Evolutionary conservation across 352 stramenopile species (phyloP).

Genomic region (Phytophthora melonis): DNA sequence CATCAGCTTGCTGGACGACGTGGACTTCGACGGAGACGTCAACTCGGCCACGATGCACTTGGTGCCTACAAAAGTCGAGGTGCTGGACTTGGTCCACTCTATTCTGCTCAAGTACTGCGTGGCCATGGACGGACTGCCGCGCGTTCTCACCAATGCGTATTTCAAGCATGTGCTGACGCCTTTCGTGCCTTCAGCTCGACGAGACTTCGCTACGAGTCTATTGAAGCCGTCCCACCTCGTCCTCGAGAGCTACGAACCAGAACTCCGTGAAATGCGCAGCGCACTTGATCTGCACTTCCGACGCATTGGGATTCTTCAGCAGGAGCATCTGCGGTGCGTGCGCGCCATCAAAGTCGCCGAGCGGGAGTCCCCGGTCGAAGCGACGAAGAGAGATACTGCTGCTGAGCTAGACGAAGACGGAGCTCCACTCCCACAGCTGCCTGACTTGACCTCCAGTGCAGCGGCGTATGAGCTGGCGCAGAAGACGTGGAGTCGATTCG

Average conservation of each 20-base stretch:
- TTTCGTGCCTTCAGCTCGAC: slow-evolving; percentile 42
- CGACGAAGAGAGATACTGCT: slow-evolving; percentile 2
- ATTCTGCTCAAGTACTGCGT: slow-evolving; percentile 59
- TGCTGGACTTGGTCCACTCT: slow-evolving; percentile 53
- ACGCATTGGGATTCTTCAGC: slow-evolving; percentile 40
- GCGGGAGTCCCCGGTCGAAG: slow-evolving; percentile 13
- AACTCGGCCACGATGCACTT: slow-evolving; percentile 35
- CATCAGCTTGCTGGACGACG: slow-evolving; percentile 23
- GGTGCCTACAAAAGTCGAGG: slow-evolving; percentile 38
- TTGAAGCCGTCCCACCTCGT: slow-evolving; percentile 39
- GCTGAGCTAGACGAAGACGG: slow-evolving; percentile 22
- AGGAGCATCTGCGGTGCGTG: slow-evolving; percentile 47
- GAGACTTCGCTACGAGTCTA: slow-evolving; percentile 34
- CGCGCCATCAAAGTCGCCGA: slow-evolving; percentile 45
- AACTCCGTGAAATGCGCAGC: slow-evolving; percentile 36
- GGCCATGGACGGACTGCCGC: slow-evolving; percentile 49
- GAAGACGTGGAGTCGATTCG: slow-evolving; percentile 47
- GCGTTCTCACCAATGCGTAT: slow-evolving; percentile 38
- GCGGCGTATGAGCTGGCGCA: slow-evolving; percentile 55
- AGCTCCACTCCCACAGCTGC: slow-evolving; percentile 20
- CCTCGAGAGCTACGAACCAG: slow-evolving; percentile 27
- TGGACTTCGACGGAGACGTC: slow-evolving; percentile 36
- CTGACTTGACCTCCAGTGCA: slow-evolving; percentile 34
- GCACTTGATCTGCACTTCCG: slow-evolving; percentile 44
- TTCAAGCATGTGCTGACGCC: slow-evolving; percentile 51